Percentiles rank a stretch among this genome's conserved stretches.
Conservation (phyloP, 2,329 filamentous ascomycete genomes). For the Colletotrichum sidae region DNA sequence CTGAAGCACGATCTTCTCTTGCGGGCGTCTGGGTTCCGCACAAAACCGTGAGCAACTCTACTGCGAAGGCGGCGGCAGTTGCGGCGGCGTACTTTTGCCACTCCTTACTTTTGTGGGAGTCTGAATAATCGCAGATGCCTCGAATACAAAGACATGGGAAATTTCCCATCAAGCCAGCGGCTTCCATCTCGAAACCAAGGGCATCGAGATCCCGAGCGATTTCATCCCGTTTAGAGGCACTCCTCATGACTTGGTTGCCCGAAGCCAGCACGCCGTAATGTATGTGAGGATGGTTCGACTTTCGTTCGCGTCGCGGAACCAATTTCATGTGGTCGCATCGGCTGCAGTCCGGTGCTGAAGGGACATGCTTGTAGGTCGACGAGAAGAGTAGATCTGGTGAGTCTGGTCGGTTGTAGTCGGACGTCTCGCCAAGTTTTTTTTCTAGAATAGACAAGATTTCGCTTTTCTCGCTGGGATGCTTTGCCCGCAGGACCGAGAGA, state of each 20-base stretch:
- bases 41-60: conserved; percentile 28
- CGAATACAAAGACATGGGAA: conserved; percentile 47
- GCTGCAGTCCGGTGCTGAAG: neutral
- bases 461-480: neutral
- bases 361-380: neutral
- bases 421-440: neutral
- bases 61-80: conserved; percentile 44
- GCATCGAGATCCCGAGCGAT: neutral
- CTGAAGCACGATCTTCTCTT: fast-evolving
- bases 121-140: conserved; percentile 52
- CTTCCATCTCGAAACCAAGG: conserved; percentile 44
- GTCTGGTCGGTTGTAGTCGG: neutral
- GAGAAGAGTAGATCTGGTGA: conserved; percentile 6
- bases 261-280: conserved; percentile 38
- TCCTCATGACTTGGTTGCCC: conserved; percentile 36
- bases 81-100: conserved; percentile 50
- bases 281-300: conserved; percentile 10
- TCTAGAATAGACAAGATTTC: neutral
- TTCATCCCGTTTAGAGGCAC: conserved; percentile 10
- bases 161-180: conserved; percentile 38
- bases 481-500: conserved; percentile 27
- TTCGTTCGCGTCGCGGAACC: neutral
- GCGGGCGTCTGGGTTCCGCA: fast-evolving
- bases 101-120: conserved; percentile 50
- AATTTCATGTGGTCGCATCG: neutral